Base-by-base conservation (phyloP, 208 protist genomes). In the Trichomonas tenax region DNA sequence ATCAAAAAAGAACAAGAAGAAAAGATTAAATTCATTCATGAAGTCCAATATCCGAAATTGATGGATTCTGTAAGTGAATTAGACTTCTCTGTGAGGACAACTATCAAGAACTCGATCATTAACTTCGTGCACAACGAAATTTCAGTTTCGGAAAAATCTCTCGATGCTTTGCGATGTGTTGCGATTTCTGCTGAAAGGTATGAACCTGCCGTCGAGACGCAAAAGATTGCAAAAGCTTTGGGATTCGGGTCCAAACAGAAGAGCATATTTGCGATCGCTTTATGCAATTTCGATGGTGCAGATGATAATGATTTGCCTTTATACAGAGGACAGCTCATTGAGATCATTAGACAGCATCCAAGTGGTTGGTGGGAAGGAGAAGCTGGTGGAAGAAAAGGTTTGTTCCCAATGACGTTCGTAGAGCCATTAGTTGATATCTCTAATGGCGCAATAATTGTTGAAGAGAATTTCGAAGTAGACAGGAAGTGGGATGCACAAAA, bases 321-420 rank as follows among this genome's bases (percentile, higher is more conserved):
- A 0, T 41, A n/a, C 36, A 41, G 86, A 51, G 86, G 86, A 2
- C 40, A 93, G 21, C n/a, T 93, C 0, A 36, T 93, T 34, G 86
- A 93, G 51, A 44, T 93, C 8, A 38, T 40, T 21, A 51, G n/a
- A 6, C 86, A 93, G 44, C 86, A 93, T 38, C 86, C 86, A 34
- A 93, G 86, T 93, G 86, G 86, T 21, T 93, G 86, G 86, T 93
- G 86, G 86, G 86, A 93, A 51, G 86, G 86, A 9, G 86, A 93
- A 93, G 41, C 40, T 93, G 26, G 26, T 51, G 86, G 86, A 93
- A 93, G 86, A 38, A 93, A 44, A 51, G 86, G 86, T 17, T 38
- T 93, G 9, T 93, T 93, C 31, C 86, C 86, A 38, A 93, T 93
- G 86, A 93, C 40, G 34, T 93, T 93, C 31, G 86, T 93, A 58